Evolutionary conservation across 1,139 yeast genomes (phyloP).

Genomic region (Scheffersomyces titani): DNA sequence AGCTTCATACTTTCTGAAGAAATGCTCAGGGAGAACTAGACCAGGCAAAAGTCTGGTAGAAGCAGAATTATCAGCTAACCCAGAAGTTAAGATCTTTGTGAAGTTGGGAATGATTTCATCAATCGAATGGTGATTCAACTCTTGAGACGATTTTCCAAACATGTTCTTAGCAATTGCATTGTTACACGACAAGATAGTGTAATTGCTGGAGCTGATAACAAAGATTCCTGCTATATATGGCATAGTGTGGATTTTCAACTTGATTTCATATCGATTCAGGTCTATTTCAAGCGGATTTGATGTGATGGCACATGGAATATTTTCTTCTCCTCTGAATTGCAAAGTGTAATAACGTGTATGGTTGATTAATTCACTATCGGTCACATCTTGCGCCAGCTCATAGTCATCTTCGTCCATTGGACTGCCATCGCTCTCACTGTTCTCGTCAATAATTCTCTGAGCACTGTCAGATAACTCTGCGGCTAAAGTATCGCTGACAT

Average conservation of each 20-base stretch:
- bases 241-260: slow-evolving; percentile 67
- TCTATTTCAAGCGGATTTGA: slow-evolving; percentile 55
- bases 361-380: slow-evolving; percentile 53
- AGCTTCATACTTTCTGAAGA: slow-evolving; percentile 64
- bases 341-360: slow-evolving; percentile 63
- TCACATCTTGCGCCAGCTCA: slow-evolving; percentile 22
- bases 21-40: slow-evolving; percentile 79
- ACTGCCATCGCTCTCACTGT: background rate
- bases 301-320: slow-evolving; percentile 71
- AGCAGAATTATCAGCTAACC: slow-evolving; percentile 44
- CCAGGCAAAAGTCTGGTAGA: slow-evolving; percentile 50
- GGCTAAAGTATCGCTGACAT: slow-evolving; percentile 35
- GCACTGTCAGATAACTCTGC: slow-evolving; percentile 16
- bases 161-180: slow-evolving; percentile 75
- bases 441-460: background rate
- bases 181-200: slow-evolving; percentile 65
- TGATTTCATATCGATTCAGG: slow-evolving; percentile 38
- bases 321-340: slow-evolving; percentile 40
- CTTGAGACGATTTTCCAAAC: slow-evolving; percentile 61
- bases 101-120: slow-evolving; percentile 69
- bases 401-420: slow-evolving; percentile 9
- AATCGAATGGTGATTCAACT: slow-evolving; percentile 53
- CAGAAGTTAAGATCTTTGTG: slow-evolving; percentile 49
- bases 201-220: slow-evolving; percentile 55
- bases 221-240: slow-evolving; percentile 90